Conservation (phyloP, 2,329 filamentous ascomycete species). For the Chaetomium globosum region DNA sequence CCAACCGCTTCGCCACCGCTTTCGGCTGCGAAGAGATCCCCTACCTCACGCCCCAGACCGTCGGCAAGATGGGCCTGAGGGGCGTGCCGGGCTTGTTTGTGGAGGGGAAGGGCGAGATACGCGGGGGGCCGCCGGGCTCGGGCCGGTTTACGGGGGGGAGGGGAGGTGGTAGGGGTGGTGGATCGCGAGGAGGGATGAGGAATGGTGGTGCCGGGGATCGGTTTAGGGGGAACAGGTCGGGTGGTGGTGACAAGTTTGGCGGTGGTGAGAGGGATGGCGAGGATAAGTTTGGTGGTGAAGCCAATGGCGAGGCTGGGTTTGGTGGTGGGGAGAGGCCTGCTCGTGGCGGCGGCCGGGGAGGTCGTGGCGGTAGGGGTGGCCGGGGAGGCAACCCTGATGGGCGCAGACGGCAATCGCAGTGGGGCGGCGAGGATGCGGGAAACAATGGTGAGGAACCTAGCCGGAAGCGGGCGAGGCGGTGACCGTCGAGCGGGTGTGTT, state of each 20-base stretch:
- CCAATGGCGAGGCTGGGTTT: not conserved
- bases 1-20: slow-evolving; percentile 55
- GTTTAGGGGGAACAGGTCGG: too few relatives aligned
- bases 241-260: not conserved
- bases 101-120: slow-evolving; percentile 14
- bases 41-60: slow-evolving; percentile 49
- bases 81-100: slow-evolving; percentile 52
- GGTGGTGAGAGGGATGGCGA: not conserved
- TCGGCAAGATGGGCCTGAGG: slow-evolving; percentile 61
- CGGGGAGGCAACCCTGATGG: not conserved
- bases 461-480: slow-evolving; percentile 27
- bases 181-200: too few relatives aligned
- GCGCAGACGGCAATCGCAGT: not conserved
- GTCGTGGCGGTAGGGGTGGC: not conserved
- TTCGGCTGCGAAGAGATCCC: slow-evolving; percentile 54
- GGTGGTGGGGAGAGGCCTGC: slow-evolving; percentile 1
- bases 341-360: not conserved
- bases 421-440: not conserved
- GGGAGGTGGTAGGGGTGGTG: not conserved
- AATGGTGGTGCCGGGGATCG: not conserved
- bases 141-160: not conserved
- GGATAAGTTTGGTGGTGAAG: not conserved
- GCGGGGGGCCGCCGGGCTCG: not conserved
- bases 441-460: slow-evolving; percentile 25
- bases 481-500: not conserved